phyloP scores from a whole-genome alignment of 768 basidiomycete genomes.

The Imleria badia region DNA sequence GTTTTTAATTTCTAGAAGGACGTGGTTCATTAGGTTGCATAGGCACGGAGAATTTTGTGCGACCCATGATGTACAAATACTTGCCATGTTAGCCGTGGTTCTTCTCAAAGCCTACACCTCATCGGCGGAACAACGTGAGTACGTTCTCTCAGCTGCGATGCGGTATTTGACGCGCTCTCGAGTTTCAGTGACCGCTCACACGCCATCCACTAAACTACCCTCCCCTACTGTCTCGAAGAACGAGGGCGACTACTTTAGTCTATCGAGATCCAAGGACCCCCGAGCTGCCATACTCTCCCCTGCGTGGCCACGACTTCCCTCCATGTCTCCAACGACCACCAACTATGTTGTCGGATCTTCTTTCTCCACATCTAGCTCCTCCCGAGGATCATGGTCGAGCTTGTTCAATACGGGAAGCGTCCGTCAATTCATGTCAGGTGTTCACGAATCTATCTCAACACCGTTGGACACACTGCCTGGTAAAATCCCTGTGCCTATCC shows the following conservation, averaged over 20 bases:
- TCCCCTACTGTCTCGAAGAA: constrained; percentile 23
- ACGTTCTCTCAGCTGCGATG: background rate
- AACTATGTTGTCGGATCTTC: constrained; percentile 39
- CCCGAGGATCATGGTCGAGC: constrained; percentile 80
- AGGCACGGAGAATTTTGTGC: constrained; percentile 45
- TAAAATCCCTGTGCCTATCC: constrained; percentile 27
- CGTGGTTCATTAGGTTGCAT: background rate
- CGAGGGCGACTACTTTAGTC: constrained; percentile 61
- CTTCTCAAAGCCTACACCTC: constrained; percentile 48
- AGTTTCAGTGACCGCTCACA: background rate
- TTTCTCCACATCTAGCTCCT: constrained; percentile 56
- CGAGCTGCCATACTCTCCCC: constrained; percentile 46
- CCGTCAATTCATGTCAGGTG: constrained; percentile 65
- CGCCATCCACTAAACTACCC: constrained; percentile 19
- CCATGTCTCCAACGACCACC: constrained; percentile 41
- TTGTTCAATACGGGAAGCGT: constrained; percentile 66
- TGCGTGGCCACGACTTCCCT: constrained; percentile 50
- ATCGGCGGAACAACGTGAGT: constrained; percentile 17
- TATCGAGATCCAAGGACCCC: constrained; percentile 36
- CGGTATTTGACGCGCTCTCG: background rate
- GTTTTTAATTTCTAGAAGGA: background rate
- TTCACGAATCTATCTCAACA: constrained; percentile 49
- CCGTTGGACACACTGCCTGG: constrained; percentile 32
- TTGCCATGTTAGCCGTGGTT: constrained; percentile 74
- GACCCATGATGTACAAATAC: constrained; percentile 74